Evolutionary conservation across 2,329 filamentous ascomycete genomes (phyloP).

Genomic region (Aspergillus flavus): DNA sequence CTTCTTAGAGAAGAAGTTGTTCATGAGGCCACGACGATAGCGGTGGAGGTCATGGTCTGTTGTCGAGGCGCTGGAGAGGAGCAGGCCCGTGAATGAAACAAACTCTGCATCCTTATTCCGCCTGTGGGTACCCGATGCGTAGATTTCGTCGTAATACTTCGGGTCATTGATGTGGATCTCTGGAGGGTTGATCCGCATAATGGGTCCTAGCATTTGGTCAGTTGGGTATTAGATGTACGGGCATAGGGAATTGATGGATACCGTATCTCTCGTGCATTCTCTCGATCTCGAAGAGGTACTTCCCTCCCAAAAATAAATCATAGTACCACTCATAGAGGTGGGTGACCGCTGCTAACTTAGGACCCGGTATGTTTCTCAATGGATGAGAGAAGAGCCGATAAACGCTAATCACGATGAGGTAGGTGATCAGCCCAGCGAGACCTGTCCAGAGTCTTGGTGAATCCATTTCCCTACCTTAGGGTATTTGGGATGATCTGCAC

Average conservation of each 20-base stretch:
- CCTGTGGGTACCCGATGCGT: constrained; percentile 20
- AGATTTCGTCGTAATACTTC: constrained; percentile 37
- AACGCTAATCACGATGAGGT: constrained; percentile 1
- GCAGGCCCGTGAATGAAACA: constrained; percentile 15
- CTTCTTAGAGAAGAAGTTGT: constrained; percentile 48
- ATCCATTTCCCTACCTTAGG: neutral
- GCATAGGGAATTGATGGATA: neutral
- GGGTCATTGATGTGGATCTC: constrained; percentile 42
- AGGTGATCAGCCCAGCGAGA: neutral
- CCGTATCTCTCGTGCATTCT: constrained; percentile 32
- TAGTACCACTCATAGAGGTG: constrained; percentile 34
- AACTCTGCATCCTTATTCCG: constrained; percentile 28
- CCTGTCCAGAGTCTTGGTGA: neutral
- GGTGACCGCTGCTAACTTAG: constrained; percentile 32
- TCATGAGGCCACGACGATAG: constrained; percentile 44
- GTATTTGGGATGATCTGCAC: too few relatives aligned
- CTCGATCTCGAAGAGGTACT: constrained; percentile 27
- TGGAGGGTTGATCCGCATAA: constrained; percentile 40
- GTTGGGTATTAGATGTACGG: too few relatives aligned
- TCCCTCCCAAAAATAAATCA: constrained; percentile 25
- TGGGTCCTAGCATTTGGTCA: constrained; percentile 27
- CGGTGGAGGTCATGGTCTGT: constrained; percentile 46
- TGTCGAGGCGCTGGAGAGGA: constrained; percentile 32
- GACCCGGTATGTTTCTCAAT: constrained; percentile 35
- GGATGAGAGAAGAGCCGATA: constrained; percentile 35